These are phyloP conservation scores for Apiotrichum montevideense DNA, from an alignment of 1,284 basidiomycete genomes.

Conservation along the genomic window DNA sequence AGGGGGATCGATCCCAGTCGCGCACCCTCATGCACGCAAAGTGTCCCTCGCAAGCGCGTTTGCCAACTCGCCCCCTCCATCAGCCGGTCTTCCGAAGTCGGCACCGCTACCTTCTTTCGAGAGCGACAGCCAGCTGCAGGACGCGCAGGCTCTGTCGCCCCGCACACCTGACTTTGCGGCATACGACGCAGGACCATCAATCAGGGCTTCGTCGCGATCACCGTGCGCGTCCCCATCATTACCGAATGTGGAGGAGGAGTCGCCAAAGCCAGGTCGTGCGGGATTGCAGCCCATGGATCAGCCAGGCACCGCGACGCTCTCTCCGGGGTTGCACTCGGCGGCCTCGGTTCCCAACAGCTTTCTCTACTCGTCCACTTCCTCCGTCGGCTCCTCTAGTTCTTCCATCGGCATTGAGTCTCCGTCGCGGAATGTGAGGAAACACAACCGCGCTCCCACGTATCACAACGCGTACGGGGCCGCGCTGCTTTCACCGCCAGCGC, in stretches of 20 bases:
- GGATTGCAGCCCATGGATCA: too few relatives aligned
- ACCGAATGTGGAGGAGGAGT: constrained; percentile 14
- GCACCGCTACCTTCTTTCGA: neutral
- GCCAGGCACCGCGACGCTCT: neutral
- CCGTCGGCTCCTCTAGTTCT: neutral
- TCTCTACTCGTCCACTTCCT: constrained; percentile 1
- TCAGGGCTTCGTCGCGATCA: neutral
- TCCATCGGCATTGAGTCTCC: neutral
- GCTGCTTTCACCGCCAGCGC: constrained; percentile 22
- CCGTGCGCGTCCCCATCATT: constrained; percentile 11
- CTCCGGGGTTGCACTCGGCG: neutral
- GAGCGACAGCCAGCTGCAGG: neutral
- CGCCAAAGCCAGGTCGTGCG: neutral
- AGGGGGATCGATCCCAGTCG: constrained; percentile 23
- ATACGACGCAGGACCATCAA: neutral
- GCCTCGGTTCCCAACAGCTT: neutral
- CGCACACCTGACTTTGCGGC: neutral
- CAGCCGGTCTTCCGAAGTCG: neutral
- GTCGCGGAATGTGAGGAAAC: neutral
- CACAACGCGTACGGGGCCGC: constrained; percentile 33
- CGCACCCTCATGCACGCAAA: constrained; percentile 44
- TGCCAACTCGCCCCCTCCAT: constrained; percentile 1
- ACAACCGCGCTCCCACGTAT: constrained; percentile 26
- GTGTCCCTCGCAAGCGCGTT: constrained; percentile 25
- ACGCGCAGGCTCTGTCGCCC: neutral